Percentiles rank a stretch among this genome's conserved stretches.
Evolutionary conservation across 192 early-diverging fungal species (phyloP).

Genomic region (Podila minutissima): DNA sequence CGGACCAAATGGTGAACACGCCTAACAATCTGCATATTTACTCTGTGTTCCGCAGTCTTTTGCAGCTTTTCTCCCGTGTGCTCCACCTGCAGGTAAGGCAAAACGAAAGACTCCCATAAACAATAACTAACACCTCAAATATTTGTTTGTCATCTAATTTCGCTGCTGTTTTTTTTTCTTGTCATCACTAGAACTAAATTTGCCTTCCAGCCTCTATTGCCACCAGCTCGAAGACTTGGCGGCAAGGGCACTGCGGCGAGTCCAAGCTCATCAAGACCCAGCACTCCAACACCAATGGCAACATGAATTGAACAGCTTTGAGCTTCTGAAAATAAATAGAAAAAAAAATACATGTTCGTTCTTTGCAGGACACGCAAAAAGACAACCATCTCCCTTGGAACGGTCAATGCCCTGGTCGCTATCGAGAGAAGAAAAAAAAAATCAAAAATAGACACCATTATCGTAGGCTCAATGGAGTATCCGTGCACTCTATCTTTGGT

Average conservation of each 20-base stretch:
- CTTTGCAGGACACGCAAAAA: too few species aligned
- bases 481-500: too few species aligned
- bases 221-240: constrained; percentile 24
- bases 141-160: background rate
- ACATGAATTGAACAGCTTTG: background rate
- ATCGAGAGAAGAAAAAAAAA: too few species aligned
- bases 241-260: constrained; percentile 10
- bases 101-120: background rate
- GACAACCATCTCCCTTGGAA: too few species aligned
- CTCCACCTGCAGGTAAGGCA: constrained; percentile 74
- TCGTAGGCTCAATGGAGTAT: too few species aligned
- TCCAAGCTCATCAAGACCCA: constrained; percentile 37
- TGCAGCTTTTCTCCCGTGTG: constrained; percentile 77
- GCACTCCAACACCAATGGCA: constrained; percentile 10
- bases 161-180: background rate
- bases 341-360: too few species aligned
- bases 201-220: constrained; percentile 62
- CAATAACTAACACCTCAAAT: too few species aligned
- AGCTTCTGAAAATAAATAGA: too few species aligned
- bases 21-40: background rate
- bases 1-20: too few species aligned
- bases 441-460: too few species aligned
- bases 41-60: constrained; percentile 57
- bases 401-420: too few species aligned
- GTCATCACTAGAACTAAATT: constrained; percentile 68